A percentile compares a stretch with the other conserved stretches of the same genome.
phyloP scores from a whole-genome alignment of 805 yeast species.

The Tetrapisispora iriomotensis region DNA sequence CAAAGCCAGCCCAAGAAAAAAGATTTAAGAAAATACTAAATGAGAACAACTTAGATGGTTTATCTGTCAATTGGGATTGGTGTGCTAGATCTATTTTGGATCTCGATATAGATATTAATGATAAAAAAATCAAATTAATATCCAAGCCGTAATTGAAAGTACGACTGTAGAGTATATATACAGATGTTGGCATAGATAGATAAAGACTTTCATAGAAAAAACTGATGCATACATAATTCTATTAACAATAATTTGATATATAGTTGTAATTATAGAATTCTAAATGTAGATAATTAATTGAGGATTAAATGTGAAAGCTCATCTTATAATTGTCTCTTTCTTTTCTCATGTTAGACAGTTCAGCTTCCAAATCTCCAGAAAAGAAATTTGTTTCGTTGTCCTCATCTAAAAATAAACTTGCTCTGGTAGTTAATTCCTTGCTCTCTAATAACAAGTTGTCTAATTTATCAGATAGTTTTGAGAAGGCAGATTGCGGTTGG shows the following conservation, averaged over 20 bases:
- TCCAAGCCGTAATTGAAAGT: background rate
- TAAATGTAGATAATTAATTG: too few relatives aligned
- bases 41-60: slow-evolving; percentile 2
- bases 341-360: slow-evolving; percentile 66
- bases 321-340: slow-evolving; percentile 74
- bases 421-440: slow-evolving; percentile 30
- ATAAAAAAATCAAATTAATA: background rate
- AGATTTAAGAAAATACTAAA: slow-evolving; percentile 13
- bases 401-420: slow-evolving; percentile 35
- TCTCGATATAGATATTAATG: slow-evolving; percentile 10
- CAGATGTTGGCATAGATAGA: background rate
- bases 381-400: slow-evolving; percentile 33
- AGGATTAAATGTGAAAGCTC: slow-evolving; percentile 45
- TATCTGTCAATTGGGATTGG: slow-evolving; percentile 29
- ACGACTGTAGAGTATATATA: too few relatives aligned
- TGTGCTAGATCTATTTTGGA: slow-evolving; percentile 21
- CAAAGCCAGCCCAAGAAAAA: slow-evolving; percentile 22
- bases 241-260: too few relatives aligned
- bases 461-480: slow-evolving; percentile 44
- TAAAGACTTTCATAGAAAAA: too few relatives aligned
- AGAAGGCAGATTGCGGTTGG: slow-evolving; percentile 25
- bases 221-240: too few relatives aligned
- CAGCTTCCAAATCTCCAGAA: slow-evolving; percentile 63
- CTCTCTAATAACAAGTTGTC: slow-evolving; percentile 45
- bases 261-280: too few relatives aligned